phyloP scores from a whole-genome alignment of 1,284 basidiomycete genomes.

The Ganoderma multipileum region DNA sequence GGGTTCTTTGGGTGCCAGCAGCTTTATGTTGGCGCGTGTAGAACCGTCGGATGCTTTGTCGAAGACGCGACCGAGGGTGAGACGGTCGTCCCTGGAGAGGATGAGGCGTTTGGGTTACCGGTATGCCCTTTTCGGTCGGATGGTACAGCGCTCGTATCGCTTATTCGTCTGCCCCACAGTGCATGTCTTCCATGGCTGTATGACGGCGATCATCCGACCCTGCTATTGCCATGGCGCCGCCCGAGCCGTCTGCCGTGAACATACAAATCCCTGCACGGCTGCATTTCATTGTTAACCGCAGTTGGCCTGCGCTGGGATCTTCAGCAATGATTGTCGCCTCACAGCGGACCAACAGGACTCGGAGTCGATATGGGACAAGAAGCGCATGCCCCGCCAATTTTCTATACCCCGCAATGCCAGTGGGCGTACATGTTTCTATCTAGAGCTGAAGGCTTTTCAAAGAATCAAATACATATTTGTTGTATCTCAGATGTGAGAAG shows the following conservation, averaged over 20 bases:
- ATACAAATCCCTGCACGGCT: background rate
- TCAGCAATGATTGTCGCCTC: background rate
- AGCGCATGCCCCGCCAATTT: background rate
- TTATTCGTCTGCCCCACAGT: background rate
- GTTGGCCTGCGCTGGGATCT: background rate
- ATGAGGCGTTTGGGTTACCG: background rate
- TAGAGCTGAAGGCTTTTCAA: background rate
- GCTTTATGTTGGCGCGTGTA: background rate
- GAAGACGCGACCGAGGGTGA: background rate
- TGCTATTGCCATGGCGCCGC: background rate
- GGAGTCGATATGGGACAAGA: background rate
- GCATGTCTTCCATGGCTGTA: background rate
- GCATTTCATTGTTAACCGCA: background rate
- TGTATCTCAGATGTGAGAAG: background rate
- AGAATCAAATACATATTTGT: background rate
- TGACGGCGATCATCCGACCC: background rate
- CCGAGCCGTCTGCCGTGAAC: background rate
- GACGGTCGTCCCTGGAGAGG: background rate
- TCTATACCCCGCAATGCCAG: background rate
- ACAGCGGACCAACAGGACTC: background rate
- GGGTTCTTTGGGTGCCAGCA: background rate
- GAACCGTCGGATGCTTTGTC: background rate
- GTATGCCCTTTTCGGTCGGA: background rate
- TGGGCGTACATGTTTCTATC: background rate
- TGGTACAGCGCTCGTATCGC: background rate